phyloP scores from a whole-genome alignment of 2,329 filamentous ascomycete species.

The Talaromyces albobiverticillius region DNA sequence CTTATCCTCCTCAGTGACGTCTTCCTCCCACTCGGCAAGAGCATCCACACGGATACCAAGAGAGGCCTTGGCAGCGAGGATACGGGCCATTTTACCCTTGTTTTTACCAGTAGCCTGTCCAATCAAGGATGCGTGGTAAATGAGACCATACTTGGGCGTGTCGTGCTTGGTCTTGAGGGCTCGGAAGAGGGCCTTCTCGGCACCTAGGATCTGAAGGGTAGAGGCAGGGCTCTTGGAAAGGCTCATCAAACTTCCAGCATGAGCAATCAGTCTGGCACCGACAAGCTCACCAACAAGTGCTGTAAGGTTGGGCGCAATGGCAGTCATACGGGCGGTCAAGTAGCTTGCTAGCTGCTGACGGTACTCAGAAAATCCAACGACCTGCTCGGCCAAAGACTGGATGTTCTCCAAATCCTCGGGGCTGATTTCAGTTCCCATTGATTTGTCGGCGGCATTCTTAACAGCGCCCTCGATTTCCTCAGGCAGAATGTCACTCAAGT shows the following conservation, averaged over 20 bases:
- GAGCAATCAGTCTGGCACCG: slow-evolving; percentile 89
- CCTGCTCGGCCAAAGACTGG: slow-evolving; percentile 84
- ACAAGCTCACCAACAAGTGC: slow-evolving; percentile 90
- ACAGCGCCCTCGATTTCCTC: slow-evolving; percentile 91
- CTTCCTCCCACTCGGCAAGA: slow-evolving; percentile 72
- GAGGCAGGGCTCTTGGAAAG: slow-evolving; percentile 92
- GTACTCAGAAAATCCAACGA: slow-evolving; percentile 88
- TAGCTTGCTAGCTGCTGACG: slow-evolving; percentile 84
- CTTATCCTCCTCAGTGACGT: slow-evolving; percentile 85
- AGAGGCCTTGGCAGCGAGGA: slow-evolving; percentile 89
- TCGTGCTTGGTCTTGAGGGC: slow-evolving; percentile 99
- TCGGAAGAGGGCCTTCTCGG: slow-evolving; percentile 97
- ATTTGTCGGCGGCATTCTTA: slow-evolving; percentile 92
- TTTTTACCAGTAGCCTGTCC: slow-evolving; percentile 97
- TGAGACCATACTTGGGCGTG: slow-evolving; percentile 95
- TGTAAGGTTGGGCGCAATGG: slow-evolving; percentile 93
- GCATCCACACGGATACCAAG: slow-evolving; percentile 92
- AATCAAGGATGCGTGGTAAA: slow-evolving; percentile 89
- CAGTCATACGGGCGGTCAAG: slow-evolving; percentile 88
- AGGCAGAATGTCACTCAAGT: slow-evolving; percentile 86
- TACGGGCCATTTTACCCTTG: slow-evolving; percentile 98
- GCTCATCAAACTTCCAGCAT: slow-evolving; percentile 90
- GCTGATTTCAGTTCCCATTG: slow-evolving; percentile 97
- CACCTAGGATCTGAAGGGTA: slow-evolving; percentile 96
- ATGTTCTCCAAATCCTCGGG: slow-evolving; percentile 92